Conservation (phyloP, 179 eudicot species). For the Amaranthus tricolor region DNA sequence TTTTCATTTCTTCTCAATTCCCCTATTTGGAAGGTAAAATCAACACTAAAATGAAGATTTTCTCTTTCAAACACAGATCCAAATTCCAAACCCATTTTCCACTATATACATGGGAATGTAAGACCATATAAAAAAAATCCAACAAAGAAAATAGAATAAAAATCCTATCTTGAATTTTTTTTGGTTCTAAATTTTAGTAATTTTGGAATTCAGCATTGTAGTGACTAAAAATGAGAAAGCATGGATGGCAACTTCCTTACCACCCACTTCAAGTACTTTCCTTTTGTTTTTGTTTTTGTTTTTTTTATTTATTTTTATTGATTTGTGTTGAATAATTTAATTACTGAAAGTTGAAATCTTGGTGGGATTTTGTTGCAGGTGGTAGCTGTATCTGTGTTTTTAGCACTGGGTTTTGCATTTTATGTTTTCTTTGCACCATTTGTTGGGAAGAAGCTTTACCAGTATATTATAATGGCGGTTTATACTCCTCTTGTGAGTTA, state of each 20-base stretch:
- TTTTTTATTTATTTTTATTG: neutral
- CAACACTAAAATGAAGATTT: neutral
- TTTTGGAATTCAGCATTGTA: conserved; percentile 7
- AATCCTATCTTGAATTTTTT: neutral
- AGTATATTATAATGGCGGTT: conserved; percentile 84
- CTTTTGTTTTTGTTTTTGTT: neutral
- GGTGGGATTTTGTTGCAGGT: conserved; percentile 49
- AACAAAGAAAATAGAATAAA: too few relatives aligned
- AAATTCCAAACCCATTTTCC: conserved; percentile 9
- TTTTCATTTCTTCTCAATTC: neutral
- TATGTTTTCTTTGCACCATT: conserved; percentile 99
- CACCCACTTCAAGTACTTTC: conserved; percentile 90
- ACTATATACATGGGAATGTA: conserved; percentile 23
- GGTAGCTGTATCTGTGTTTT: conserved; percentile 94
- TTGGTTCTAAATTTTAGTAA: neutral
- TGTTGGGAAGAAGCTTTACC: conserved; percentile 84
- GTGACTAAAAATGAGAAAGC: conserved; percentile 68
- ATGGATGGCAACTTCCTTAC: conserved; percentile 99
- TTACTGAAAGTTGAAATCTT: neutral
- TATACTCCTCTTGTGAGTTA: conserved; percentile 94
- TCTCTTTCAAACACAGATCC: conserved; percentile 11
- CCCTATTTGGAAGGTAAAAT: neutral
- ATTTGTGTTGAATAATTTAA: neutral
- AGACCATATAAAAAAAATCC: neutral
- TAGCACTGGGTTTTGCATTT: conserved; percentile 98